Evolutionary conservation across 2,329 filamentous ascomycete species (phyloP).

Genomic region (Colletotrichum lini): DNA sequence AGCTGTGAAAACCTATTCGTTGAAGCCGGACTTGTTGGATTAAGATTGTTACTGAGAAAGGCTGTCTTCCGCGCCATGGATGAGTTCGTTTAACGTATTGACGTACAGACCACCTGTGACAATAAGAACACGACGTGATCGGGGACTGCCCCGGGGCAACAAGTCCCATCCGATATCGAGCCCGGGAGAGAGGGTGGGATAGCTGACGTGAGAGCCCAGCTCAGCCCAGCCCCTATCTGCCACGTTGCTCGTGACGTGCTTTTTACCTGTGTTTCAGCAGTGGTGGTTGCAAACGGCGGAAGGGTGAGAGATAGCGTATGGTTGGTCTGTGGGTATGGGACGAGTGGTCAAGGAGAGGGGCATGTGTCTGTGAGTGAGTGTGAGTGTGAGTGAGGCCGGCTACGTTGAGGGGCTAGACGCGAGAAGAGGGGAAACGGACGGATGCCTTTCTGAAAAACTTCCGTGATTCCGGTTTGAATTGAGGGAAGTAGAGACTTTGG

Average conservation of each 20-base stretch:
- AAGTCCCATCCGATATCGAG: neutral
- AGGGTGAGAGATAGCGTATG: neutral
- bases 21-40: neutral
- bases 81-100: neutral
- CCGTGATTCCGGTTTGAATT: neutral
- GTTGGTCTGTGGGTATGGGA: neutral
- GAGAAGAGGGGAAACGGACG: neutral
- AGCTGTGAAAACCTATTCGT: neutral
- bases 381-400: neutral
- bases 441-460: too few relatives aligned
- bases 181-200: neutral
- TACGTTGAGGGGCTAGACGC: neutral
- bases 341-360: neutral
- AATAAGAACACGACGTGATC: neutral
- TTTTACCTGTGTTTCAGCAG: neutral
- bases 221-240: neutral
- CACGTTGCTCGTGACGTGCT: neutral
- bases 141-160: neutral
- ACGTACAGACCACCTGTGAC: neutral
- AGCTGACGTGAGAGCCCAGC: neutral
- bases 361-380: neutral
- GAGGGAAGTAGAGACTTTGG: neutral
- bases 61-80: neutral
- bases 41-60: too few relatives aligned
- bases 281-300: neutral